phyloP scores from a whole-genome alignment of 768 basidiomycete species.

The Kwoniella mangroviensis region DNA sequence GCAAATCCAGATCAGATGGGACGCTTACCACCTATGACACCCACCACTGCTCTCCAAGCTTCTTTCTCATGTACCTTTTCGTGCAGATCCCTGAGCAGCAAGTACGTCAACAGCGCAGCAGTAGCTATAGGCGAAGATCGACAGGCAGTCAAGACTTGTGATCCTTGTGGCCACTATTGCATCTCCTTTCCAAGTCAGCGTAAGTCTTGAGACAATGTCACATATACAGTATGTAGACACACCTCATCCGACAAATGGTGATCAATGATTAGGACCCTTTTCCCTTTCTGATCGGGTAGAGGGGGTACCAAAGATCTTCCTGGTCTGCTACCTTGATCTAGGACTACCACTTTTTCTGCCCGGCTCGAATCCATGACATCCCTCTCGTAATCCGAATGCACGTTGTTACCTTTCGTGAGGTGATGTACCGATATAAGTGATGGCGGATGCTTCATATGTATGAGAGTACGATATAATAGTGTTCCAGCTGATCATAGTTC shows the following conservation, averaged over 20 bases:
- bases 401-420: slow-evolving; percentile 60
- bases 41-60: slow-evolving; percentile 60
- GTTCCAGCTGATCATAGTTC: slow-evolving; percentile 48
- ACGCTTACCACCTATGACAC: slow-evolving; percentile 61
- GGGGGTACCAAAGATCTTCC: slow-evolving; percentile 56
- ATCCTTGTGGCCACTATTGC: slow-evolving; percentile 57
- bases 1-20: not conserved
- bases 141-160: slow-evolving; percentile 60
- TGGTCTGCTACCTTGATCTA: slow-evolving; percentile 63
- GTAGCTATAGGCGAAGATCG: slow-evolving; percentile 61
- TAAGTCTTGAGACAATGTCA: too few relatives aligned
- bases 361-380: slow-evolving; percentile 48
- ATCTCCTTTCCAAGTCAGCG: too few relatives aligned
- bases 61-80: slow-evolving; percentile 44
- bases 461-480: slow-evolving; percentile 59
- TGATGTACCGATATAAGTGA: slow-evolving; percentile 59
- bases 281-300: slow-evolving; percentile 21
- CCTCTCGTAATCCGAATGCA: slow-evolving; percentile 58
- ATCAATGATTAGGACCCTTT: slow-evolving; percentile 60
- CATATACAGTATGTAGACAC: slow-evolving; percentile 10
- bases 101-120: slow-evolving; percentile 61
- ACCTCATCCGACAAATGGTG: slow-evolving; percentile 61
- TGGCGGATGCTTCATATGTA: slow-evolving; percentile 57
- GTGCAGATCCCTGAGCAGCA: slow-evolving; percentile 59
- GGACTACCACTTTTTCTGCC: slow-evolving; percentile 58